These are phyloP conservation scores for Gynandropsis gynandra DNA, from an alignment of 345 rosid genomes.

Conservation along the genomic window DNA sequence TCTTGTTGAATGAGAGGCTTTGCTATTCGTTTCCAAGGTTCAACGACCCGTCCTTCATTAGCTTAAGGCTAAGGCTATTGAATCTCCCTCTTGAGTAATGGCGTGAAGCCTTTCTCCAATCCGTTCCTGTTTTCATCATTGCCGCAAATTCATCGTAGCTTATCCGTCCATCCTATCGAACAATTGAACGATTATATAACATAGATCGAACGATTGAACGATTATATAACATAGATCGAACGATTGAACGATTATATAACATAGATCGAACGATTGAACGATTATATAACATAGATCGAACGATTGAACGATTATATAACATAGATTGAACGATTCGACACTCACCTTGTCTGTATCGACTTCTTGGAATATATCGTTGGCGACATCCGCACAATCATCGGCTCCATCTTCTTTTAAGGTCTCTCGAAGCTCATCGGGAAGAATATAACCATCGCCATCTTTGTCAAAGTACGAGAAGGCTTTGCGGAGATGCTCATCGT, in stretches of 20 bases:
- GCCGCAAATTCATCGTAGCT: slow-evolving; percentile 97
- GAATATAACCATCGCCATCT: slow-evolving; percentile 81
- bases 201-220: slow-evolving; percentile 3
- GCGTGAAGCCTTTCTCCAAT: slow-evolving; percentile 99
- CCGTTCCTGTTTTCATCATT: slow-evolving; percentile 99
- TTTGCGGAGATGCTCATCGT: slow-evolving; percentile 93
- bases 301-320: slow-evolving; percentile 6
- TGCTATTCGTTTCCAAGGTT: slow-evolving; percentile 65
- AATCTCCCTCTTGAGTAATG: slow-evolving; percentile 99
- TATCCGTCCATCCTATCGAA: slow-evolving; percentile 97
- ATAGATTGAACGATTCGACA: slow-evolving; percentile 5
- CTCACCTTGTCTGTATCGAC: slow-evolving; percentile 96
- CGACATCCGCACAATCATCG: slow-evolving; percentile 84
- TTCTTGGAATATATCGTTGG: slow-evolving; percentile 98
- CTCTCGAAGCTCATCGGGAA: slow-evolving; percentile 84
- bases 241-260: slow-evolving; percentile 6
- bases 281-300: slow-evolving; percentile 3
- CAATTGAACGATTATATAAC: slow-evolving; percentile 7
- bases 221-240: slow-evolving; percentile 3
- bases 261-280: slow-evolving; percentile 3
- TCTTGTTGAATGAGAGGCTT: no score
- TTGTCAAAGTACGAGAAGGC: slow-evolving; percentile 98
- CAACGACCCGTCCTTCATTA: slow-evolving; percentile 95
- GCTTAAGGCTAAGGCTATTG: slow-evolving; percentile 92
- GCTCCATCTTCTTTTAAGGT: slow-evolving; percentile 94